Conservation (phyloP, 441 rosid genomes). For the Adansonia madagascariensis region DNA sequence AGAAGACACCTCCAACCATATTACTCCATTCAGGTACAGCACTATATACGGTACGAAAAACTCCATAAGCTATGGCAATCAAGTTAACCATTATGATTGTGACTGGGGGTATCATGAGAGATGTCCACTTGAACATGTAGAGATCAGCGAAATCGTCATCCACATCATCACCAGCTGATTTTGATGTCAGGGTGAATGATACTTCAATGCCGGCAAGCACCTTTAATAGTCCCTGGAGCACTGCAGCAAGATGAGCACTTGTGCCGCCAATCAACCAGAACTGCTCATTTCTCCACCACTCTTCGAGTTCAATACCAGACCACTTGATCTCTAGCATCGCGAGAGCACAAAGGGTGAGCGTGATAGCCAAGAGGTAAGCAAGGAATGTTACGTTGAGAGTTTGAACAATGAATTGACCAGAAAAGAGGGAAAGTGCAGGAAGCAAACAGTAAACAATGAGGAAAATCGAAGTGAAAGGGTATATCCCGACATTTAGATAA, state of each 20-base stretch:
- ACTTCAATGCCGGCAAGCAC: slow-evolving; percentile 66
- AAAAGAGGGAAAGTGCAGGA: no score
- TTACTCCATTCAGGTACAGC: slow-evolving; percentile 53
- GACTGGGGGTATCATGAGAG: slow-evolving; percentile 67
- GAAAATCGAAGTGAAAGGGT: no score
- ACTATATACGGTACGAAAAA: slow-evolving; percentile 52
- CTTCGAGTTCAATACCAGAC: slow-evolving; percentile 66
- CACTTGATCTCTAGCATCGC: slow-evolving; percentile 74
- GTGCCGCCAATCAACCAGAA: slow-evolving; percentile 78
- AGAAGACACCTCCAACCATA: slow-evolving; percentile 62
- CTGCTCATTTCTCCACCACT: slow-evolving; percentile 85
- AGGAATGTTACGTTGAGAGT: slow-evolving; percentile 42
- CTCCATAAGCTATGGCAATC: slow-evolving; percentile 59
- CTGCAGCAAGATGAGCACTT: slow-evolving; percentile 71
- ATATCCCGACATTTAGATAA: no score
- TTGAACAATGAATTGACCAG: no score
- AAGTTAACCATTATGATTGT: slow-evolving; percentile 67
- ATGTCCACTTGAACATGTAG: slow-evolving; percentile 61
- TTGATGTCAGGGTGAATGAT: slow-evolving; percentile 56
- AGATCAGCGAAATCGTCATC: slow-evolving; percentile 43
- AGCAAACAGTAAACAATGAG: no score
- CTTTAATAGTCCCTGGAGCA: slow-evolving; percentile 69
- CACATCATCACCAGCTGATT: no score
- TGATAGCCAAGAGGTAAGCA: slow-evolving; percentile 52
- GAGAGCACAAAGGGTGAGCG: slow-evolving; percentile 52